These are phyloP conservation scores for Emericellopsis atlantica DNA, from an alignment of 2,329 filamentous ascomycete genomes.

Conservation along the genomic window DNA sequence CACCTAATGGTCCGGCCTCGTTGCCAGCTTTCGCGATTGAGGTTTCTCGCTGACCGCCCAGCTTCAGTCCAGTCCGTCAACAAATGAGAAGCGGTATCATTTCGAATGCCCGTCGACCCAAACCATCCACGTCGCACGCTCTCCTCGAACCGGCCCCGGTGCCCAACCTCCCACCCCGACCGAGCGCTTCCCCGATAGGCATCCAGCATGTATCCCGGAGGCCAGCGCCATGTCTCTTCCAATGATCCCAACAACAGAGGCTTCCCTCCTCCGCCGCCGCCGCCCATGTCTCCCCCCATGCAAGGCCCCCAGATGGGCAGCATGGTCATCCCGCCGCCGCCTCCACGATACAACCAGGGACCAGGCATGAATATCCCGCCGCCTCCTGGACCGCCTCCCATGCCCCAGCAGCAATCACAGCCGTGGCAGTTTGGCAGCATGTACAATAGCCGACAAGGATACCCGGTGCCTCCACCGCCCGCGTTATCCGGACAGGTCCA, in stretches of 20 bases:
- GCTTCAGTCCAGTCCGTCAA: too few species aligned
- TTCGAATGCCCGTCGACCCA: too few species aligned
- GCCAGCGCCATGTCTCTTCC: constrained; percentile 1
- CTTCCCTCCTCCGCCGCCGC: constrained; percentile 1
- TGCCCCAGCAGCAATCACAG: neutral
- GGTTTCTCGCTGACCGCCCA: too few species aligned
- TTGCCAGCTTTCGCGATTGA: too few species aligned
- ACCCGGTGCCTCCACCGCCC: constrained; percentile 1
- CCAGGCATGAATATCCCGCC: neutral
- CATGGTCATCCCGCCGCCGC: constrained; percentile 2
- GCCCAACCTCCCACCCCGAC: too few species aligned
- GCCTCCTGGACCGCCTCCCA: neutral
- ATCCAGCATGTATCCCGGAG: constrained; percentile 1
- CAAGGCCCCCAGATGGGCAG: constrained; percentile 1
- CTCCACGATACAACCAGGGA: neutral
- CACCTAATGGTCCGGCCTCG: too few species aligned
- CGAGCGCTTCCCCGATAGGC: neutral
- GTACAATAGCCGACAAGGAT: neutral
- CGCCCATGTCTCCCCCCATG: constrained; percentile 2
- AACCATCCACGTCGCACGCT: neutral
- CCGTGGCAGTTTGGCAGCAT: constrained; percentile 1
- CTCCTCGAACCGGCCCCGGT: neutral
- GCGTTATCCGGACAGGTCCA: constrained; percentile 1
- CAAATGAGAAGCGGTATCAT: too few species aligned
- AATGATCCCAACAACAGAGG: constrained; percentile 1